Evolutionary conservation across 176 grass and related monocot genomes (phyloP).

Genomic region (Aechmea fasciata): DNA sequence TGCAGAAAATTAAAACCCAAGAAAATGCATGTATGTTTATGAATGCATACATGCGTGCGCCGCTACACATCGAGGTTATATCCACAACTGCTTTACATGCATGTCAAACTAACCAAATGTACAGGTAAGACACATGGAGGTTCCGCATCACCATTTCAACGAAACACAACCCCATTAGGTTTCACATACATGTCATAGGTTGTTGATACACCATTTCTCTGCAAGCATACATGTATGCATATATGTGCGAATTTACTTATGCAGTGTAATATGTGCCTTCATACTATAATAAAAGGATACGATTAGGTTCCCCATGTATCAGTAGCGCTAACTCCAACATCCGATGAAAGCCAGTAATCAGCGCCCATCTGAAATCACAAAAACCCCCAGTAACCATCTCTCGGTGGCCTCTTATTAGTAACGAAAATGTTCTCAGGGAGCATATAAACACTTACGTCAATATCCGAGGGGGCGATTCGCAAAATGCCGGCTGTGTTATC

Average conservation of each 20-base stretch:
- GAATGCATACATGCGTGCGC: no score
- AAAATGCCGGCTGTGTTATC: slow-evolving; percentile 42
- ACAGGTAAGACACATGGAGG: no score
- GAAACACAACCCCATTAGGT: no score
- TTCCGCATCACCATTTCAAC: no score
- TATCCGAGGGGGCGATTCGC: slow-evolving; percentile 53
- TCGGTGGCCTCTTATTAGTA: not conserved
- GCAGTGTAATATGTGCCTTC: not conserved
- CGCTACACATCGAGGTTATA: no score
- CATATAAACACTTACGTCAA: slow-evolving; percentile 32
- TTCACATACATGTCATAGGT: no score
- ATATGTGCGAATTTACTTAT: not conserved
- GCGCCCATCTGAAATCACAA: slow-evolving; percentile 54
- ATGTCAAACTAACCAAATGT: no score
- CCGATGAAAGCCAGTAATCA: slow-evolving; percentile 87
- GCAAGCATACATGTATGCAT: not conserved
- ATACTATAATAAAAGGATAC: slow-evolving; percentile 19
- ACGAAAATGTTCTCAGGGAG: not conserved
- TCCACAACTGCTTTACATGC: no score
- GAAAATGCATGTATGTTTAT: no score
- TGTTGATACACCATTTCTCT: no score
- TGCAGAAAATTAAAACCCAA: no score
- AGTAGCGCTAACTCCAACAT: slow-evolving; percentile 35
- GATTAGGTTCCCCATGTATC: slow-evolving; percentile 52
- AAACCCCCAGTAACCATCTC: slow-evolving; percentile 3